Evolutionary conservation across 257 asterid genomes (phyloP), one percentile per base, ranked within the genome.

Genomic region (Capsicum chinense): DNA sequence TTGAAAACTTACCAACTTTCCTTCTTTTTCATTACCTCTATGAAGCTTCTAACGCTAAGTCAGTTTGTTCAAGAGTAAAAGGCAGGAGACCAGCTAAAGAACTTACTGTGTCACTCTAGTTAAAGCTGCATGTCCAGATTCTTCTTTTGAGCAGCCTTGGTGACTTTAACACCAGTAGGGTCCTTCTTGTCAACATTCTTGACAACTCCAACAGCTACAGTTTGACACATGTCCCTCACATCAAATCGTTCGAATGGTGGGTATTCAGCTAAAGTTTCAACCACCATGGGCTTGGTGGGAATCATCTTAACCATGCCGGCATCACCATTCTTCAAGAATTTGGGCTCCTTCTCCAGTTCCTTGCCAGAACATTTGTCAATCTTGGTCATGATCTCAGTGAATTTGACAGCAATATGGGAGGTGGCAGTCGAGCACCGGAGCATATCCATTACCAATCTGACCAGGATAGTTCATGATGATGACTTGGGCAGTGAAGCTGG

Each of bases 391-490:
- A 26, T 26, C 33, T 26, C 33, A 26, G 33, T 26, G 33, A 26
- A 26, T 26, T 26, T 1, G 33, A 26, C 33, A 26, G 33, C 33
- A 83, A 92, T 92, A 88, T 92, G 95, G 56, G 92, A 92, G 37
- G 93, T 92, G 93, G 63, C 91, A 90, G 39, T 92, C 93, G 1
- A 90, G 93, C 79, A 90, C 95, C 8, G 95, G 95, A 3, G 95
- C 94, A 86, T 92, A 92, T 13, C 95, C 94, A 0, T 91, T 89
- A 58, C 93, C 94, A 39, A 92, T 92, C 89, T 92, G 94, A 0
- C 95, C 95, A 2, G 95, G 95, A 71, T 92, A 94, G 90, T 92
- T 92, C 95, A 92, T 92, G 90, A 91, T 92, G 85, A 92, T 92
- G 69, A 90, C 92, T 84, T 91, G 94, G 10, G 94, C 88, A 52